These are phyloP conservation scores for Warburgia ugandensis DNA, from an alignment of 164 flowering plant genomes.

Conservation along the genomic window DNA sequence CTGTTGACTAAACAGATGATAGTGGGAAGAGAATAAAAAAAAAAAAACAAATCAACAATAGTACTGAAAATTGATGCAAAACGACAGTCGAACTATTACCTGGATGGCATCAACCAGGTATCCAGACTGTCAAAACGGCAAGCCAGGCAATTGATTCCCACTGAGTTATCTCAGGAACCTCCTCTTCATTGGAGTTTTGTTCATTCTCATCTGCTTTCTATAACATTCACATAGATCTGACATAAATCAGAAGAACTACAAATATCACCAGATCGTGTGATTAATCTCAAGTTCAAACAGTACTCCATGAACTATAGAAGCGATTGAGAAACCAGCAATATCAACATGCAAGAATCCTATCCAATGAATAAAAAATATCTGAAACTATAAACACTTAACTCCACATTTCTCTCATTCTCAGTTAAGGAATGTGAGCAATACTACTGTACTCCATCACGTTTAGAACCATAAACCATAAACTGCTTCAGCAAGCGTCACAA, in stretches of 20 bases:
- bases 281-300: not conserved
- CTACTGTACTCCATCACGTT: too few relatives aligned
- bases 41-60: not conserved
- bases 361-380: too few relatives aligned
- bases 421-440: too few relatives aligned
- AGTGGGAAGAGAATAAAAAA: not conserved
- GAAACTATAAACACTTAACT: too few relatives aligned
- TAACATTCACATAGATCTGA: conserved; percentile 2
- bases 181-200: conserved; percentile 38
- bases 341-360: too few relatives aligned
- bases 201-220: conserved; percentile 29
- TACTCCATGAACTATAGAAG: not conserved
- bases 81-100: conserved; percentile 25
- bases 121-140: conserved; percentile 42
- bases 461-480: too few relatives aligned
- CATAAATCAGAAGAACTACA: not conserved
- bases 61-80: not conserved
- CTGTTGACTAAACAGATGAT: not conserved
- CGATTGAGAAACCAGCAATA: not conserved
- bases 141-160: conserved; percentile 70
- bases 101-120: conserved; percentile 67
- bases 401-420: too few relatives aligned
- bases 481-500: too few relatives aligned
- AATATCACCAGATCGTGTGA: not conserved
- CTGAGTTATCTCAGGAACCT: conserved; percentile 45